Evolutionary conservation across 2,329 filamentous ascomycete species (phyloP).

Genomic region (Neodidymelliopsis sp.): DNA sequence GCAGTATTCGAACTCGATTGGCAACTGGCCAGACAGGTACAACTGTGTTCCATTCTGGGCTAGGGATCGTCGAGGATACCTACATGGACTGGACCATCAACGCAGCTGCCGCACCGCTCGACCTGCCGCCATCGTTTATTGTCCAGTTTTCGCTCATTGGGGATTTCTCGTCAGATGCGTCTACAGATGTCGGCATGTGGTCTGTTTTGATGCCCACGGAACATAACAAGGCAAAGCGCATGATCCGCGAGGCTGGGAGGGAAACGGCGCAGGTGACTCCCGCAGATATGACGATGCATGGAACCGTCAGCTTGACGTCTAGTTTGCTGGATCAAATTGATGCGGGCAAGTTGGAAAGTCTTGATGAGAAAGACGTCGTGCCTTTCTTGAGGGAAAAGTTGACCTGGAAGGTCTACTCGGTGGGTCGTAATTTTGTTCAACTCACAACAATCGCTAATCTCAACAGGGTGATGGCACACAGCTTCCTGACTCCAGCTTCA

Average conservation of each 20-base stretch:
- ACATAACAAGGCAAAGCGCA: slow-evolving; percentile 46
- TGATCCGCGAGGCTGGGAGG: slow-evolving; percentile 51
- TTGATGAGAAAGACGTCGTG: slow-evolving; percentile 32
- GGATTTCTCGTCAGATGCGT: slow-evolving; percentile 23
- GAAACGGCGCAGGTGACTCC: slow-evolving; percentile 54
- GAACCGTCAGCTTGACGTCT: slow-evolving; percentile 35
- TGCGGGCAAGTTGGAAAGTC: slow-evolving; percentile 25
- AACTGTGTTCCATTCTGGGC: neutral
- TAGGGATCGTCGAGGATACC: slow-evolving; percentile 1
- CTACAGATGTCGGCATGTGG: slow-evolving; percentile 37
- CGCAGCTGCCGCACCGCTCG: slow-evolving; percentile 10
- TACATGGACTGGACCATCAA: slow-evolving; percentile 41
- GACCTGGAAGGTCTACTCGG: slow-evolving; percentile 39
- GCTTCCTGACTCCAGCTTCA: slow-evolving; percentile 18
- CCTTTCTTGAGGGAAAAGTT: slow-evolving; percentile 37
- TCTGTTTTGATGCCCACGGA: slow-evolving; percentile 28
- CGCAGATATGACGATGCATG: slow-evolving; percentile 18
- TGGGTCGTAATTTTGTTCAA: slow-evolving; percentile 12
- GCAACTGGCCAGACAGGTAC: neutral
- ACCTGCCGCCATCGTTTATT: slow-evolving; percentile 28
- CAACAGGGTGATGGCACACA: slow-evolving; percentile 22
- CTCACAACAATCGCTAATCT: slow-evolving; percentile 6
- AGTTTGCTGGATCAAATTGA: slow-evolving; percentile 35
- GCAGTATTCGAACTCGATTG: slow-evolving; percentile 19
- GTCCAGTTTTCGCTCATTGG: slow-evolving; percentile 33